These are phyloP conservation scores for Rubia occidens DNA, from an alignment of 305 asterid species.

Conservation along the genomic window DNA sequence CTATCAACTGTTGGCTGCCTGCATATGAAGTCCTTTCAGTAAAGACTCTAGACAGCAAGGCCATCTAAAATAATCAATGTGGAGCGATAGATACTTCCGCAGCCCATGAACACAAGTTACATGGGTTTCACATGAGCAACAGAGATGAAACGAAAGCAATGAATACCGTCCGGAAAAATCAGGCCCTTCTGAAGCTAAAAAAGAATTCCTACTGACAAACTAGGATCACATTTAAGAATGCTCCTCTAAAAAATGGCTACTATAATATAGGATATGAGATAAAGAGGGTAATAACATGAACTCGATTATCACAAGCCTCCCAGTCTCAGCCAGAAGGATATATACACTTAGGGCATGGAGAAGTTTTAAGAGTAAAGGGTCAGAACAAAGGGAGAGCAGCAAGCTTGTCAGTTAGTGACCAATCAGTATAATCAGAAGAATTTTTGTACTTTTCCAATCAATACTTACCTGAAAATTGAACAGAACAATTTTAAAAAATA, in stretches of 20 bases:
- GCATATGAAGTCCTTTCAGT: conserved; percentile 22
- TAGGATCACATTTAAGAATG: background rate
- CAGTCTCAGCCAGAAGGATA: background rate
- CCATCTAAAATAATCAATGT: background rate
- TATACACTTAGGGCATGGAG: background rate
- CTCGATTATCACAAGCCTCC: background rate
- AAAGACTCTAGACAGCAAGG: background rate
- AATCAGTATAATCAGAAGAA: background rate
- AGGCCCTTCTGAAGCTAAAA: background rate
- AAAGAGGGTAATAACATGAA: background rate
- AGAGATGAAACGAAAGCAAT: background rate
- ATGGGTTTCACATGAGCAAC: no score
- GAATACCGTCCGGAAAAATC: background rate
- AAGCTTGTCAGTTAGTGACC: background rate
- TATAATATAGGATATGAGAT: background rate
- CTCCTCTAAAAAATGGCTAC: background rate
- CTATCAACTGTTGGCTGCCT: conserved; percentile 38
- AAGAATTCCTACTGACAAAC: no score
- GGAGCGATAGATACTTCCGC: background rate
- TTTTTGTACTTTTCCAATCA: background rate
- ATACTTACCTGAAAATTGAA: background rate
- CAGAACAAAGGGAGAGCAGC: background rate
- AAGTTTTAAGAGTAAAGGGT: background rate
- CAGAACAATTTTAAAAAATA: background rate
- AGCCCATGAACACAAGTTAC: background rate